Conservation (phyloP, 2,329 filamentous ascomycete genomes). For the Fusarium sp. region DNA sequence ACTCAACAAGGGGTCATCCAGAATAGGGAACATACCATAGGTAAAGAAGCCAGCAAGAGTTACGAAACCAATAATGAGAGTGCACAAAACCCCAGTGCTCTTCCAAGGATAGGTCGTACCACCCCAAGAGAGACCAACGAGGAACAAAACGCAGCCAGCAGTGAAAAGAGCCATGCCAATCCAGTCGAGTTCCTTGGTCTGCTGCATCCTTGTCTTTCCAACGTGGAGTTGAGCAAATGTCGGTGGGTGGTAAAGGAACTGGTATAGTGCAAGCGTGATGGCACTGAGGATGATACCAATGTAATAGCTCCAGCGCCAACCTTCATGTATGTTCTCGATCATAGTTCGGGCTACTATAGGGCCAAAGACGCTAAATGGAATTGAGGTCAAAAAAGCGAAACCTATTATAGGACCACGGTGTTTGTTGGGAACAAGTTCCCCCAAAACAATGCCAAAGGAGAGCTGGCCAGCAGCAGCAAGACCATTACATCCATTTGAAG, state of each 20-base stretch:
- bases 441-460: constrained; percentile 55
- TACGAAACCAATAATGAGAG: constrained; percentile 52
- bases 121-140: constrained; percentile 58
- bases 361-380: constrained; percentile 57
- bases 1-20: neutral
- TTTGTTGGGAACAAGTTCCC: constrained; percentile 58
- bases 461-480: constrained; percentile 55
- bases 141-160: constrained; percentile 54
- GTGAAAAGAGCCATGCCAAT: constrained; percentile 57
- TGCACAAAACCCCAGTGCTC: constrained; percentile 51
- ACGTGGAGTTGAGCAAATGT: constrained; percentile 57
- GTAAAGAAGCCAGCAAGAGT: constrained; percentile 51
- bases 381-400: constrained; percentile 53
- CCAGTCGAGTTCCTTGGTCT: constrained; percentile 58
- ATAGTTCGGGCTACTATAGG: constrained; percentile 59
- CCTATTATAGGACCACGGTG: constrained; percentile 51
- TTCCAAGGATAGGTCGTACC: constrained; percentile 56
- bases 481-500: constrained; percentile 52
- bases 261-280: constrained; percentile 54
- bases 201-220: constrained; percentile 51
- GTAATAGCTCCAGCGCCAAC: constrained; percentile 64
- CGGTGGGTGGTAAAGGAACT: constrained; percentile 60
- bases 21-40: constrained; percentile 44
- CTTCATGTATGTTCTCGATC: constrained; percentile 53
- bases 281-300: constrained; percentile 57